phyloP scores from a whole-genome alignment of 768 basidiomycete species.

The Tubosaeta sp. region DNA sequence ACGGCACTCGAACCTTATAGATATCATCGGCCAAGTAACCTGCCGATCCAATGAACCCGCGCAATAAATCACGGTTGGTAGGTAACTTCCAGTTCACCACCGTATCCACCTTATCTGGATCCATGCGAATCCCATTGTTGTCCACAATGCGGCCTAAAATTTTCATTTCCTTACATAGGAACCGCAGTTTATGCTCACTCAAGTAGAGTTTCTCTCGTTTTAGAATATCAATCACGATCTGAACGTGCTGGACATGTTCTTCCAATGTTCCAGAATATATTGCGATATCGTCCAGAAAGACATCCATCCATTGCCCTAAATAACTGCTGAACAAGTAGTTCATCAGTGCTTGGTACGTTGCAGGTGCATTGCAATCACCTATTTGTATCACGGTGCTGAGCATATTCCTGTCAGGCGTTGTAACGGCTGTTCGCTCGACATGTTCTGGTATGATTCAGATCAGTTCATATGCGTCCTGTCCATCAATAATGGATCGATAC shows the following conservation, averaged over 20 bases:
- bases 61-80: not conserved
- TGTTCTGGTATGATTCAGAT: conserved; percentile 8
- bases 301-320: not conserved
- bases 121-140: conserved; percentile 39
- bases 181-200: conserved; percentile 31
- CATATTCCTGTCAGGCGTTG: conserved; percentile 36
- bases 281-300: conserved; percentile 7
- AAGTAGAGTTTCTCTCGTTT: conserved; percentile 34
- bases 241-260: conserved; percentile 19
- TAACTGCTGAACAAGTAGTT: conserved; percentile 1
- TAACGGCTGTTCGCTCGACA: conserved; percentile 28
- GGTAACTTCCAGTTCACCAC: conserved; percentile 19
- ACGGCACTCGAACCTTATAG: not conserved
- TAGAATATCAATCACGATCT: conserved; percentile 33
- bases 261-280: conserved; percentile 13
- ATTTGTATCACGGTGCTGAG: conserved; percentile 18
- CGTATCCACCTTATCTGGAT: conserved; percentile 39
- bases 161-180: conserved; percentile 29
- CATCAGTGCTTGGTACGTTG: conserved; percentile 37
- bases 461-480: conserved; percentile 19
- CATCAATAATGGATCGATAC: conserved; percentile 4
- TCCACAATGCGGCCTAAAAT: conserved; percentile 35
- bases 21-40: conserved; percentile 1
- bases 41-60: not conserved
- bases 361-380: conserved; percentile 36